Evolutionary conservation across 306 rosid species (phyloP).

Genomic region (Pterocarpus santalinus): DNA sequence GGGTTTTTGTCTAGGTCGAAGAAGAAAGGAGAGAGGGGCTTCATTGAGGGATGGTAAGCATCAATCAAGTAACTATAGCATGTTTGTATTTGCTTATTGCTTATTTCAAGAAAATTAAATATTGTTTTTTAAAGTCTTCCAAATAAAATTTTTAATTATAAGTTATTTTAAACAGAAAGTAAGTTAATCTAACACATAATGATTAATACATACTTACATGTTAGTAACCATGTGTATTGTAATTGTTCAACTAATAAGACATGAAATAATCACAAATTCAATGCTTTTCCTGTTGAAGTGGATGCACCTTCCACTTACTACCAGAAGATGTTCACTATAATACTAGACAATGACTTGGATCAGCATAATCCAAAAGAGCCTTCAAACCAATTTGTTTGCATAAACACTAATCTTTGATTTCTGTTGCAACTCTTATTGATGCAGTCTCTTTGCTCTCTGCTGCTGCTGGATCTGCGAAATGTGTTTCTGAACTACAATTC

Average conservation of each 20-base stretch:
- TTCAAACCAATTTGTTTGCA: conserved; percentile 8
- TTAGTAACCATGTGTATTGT: not conserved
- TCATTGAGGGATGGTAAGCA: conserved; percentile 87
- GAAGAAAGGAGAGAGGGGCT: conserved; percentile 80
- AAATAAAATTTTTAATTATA: no score
- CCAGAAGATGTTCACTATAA: not conserved
- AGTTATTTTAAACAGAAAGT: no score
- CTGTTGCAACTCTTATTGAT: conserved; percentile 44
- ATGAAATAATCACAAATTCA: not conserved
- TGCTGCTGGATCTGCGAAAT: conserved; percentile 90
- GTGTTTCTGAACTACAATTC: conserved; percentile 57
- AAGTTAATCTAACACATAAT: no score
- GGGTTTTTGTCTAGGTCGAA: conserved; percentile 49
- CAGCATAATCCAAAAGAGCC: conserved; percentile 6
- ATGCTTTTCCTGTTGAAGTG: conserved; percentile 10
- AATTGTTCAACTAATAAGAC: not conserved
- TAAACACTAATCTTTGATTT: conserved; percentile 8
- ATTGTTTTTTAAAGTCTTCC: no score
- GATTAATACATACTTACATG: not conserved
- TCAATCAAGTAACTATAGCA: not conserved
- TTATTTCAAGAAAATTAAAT: no score
- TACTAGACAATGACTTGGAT: conserved; percentile 10
- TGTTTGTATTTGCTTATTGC: not conserved
- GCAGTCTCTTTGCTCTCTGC: conserved; percentile 87
- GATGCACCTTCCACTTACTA: conserved; percentile 13